Evolutionary conservation across 208 protist species (phyloP), one percentile per base, ranked within the genome.

Genomic region (Leishmania aethiopica): DNA sequence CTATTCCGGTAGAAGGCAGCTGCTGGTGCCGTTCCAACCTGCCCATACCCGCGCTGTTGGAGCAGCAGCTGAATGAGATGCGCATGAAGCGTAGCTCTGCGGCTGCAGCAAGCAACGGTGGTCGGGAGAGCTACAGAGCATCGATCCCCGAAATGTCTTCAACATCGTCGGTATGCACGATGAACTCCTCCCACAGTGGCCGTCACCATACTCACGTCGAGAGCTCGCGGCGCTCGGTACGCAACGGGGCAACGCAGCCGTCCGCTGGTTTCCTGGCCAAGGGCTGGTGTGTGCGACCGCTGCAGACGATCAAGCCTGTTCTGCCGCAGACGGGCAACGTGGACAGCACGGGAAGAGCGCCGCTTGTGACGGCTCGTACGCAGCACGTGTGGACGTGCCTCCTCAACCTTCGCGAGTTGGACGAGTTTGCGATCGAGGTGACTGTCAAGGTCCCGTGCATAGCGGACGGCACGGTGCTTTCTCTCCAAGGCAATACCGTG

Each of bases 261-360:
- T 51, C 72, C 15, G 45, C 49, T 32, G 75, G 78, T 19, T 79
- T 78, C 40, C 40, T 84, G 28, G 72, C 79, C 49, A 82, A 82
- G 35, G 86, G 87, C 40, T 94, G 90, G 90, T 96, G 92, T 66
- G 90, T 94, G 66, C 86, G 88, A 22, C 89, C 87, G 1, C 60
- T 94, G 75, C 86, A 81, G 35, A 71, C 42, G 19, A 53, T 75
- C 51, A 72, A 82, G 40, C 88, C 92, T 17, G 78, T 94, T 73
- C 60, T 80, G 55, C 78, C 83, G 32, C 74, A 77, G 55, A 80
- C 78, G 67, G 70, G 57, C 64, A 72, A 77, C 59, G 80, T 73
- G 59, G 83, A 82, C 59, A 76, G 77, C 66, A 70, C 73, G 15
- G 74, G 72, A 22, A 80, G 72, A 59, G 35, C 79, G n/a, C 82